Base-by-base conservation (phyloP, 2,329 filamentous ascomycete genomes). In the Calonectria ilicicola region DNA sequence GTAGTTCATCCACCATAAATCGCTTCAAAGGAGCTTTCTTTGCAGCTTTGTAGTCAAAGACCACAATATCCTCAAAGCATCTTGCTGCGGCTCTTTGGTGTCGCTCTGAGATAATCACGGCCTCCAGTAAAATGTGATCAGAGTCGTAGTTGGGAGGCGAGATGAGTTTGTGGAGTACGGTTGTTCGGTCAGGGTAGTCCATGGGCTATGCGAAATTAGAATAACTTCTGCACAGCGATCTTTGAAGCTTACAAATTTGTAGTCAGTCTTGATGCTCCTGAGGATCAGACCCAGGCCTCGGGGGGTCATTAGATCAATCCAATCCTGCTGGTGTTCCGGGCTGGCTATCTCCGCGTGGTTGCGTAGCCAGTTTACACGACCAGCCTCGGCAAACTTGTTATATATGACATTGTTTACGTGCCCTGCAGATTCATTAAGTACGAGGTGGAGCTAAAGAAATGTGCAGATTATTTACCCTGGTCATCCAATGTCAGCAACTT, bases 351-450 rank as follows among this genome's bases (percentile, higher is more conserved):
- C 84, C 5, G 91, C 93, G 77, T 94, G 93, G 79, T 95, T 93
- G 69, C 88, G 87, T 29, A 92, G 89, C 93, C 94, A 98, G 79
- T 95, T 94, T 38, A 96, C 90, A 42, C 96, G 90, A 5, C 92
- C 92, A 7, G 93, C 93, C 82, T 98, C 96, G 42, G 95, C 95
- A 82, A 94, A 98, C 73, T 93, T 90, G 77, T 94, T 92, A 83
- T 98, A 98, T 76, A 90, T 91, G 74, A 96, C 92, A 78, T 98
- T 98, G 82, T 98, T 98, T 62, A 98, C 93, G 83, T 98, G 95
- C 9, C 80, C 81, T 83, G 40, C 19, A 29, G 10, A 4, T 2
- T 7, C 23, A 51, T 75, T 69, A 76, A 65, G 3, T 23, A 10
- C 2, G 7, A 4, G 6, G 9, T 14, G 1, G 15, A 5, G 46